A percentile compares a stretch with the other conserved stretches of the same genome.
These are phyloP conservation scores for Galerina sulciceps DNA, from an alignment of 768 basidiomycete species.

Conservation along the genomic window DNA sequence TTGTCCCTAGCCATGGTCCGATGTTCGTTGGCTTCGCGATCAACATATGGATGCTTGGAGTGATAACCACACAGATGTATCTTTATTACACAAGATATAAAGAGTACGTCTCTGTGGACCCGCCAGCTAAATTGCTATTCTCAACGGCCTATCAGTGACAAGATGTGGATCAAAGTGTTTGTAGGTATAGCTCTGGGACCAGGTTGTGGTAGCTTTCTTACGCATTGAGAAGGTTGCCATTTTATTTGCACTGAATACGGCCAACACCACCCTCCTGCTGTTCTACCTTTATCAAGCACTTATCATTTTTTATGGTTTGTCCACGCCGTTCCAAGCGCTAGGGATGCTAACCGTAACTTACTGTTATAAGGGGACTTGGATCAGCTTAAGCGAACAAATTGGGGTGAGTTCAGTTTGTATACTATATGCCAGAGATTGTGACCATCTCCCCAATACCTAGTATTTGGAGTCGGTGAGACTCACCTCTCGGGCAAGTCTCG, in stretches of 20 bases:
- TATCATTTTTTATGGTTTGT: background rate
- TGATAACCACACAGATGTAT: constrained; percentile 51
- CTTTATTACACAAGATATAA: constrained; percentile 45
- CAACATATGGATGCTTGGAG: constrained; percentile 49
- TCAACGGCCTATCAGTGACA: background rate
- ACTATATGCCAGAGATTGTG: background rate
- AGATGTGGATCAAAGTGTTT: background rate
- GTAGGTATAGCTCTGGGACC: background rate
- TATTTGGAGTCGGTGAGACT: background rate
- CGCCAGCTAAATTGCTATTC: background rate
- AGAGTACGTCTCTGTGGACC: constrained; percentile 23
- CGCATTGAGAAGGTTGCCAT: background rate
- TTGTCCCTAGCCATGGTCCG: constrained; percentile 42
- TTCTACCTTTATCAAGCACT: background rate
- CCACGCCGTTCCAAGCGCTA: background rate
- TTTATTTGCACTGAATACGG: background rate
- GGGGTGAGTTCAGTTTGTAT: background rate
- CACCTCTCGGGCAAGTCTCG: background rate
- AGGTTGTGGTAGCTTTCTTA: background rate
- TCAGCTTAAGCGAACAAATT: background rate
- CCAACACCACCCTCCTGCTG: background rate
- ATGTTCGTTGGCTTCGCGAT: constrained; percentile 48
- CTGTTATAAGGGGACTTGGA: background rate
- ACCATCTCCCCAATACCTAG: background rate
- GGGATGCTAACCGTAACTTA: background rate